Evolutionary conservation across 768 basidiomycete genomes (phyloP).

Genomic region (Steccherinum ochraceum): DNA sequence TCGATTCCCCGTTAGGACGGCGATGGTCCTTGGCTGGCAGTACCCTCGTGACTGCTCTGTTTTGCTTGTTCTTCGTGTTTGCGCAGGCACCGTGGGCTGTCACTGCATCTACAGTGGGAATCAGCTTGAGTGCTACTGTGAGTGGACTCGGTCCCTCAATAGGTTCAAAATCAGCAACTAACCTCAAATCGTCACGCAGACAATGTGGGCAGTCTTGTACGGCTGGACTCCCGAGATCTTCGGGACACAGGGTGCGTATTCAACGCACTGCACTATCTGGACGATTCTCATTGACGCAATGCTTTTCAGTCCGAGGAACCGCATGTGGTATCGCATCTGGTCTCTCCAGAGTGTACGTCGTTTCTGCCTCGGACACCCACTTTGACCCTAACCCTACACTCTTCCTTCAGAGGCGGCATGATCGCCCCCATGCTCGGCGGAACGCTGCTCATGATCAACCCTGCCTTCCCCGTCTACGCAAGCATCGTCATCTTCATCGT

Average conservation of each 20-base stretch:
- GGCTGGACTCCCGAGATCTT: slow-evolving; percentile 91
- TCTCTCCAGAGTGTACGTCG: slow-evolving; percentile 64
- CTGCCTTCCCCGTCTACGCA: slow-evolving; percentile 69
- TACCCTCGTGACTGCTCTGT: slow-evolving; percentile 70
- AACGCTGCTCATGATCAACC: slow-evolving; percentile 55
- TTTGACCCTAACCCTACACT: too few relatives aligned
- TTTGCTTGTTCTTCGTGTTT: slow-evolving; percentile 63
- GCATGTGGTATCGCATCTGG: slow-evolving; percentile 87
- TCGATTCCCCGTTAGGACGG: slow-evolving; percentile 65
- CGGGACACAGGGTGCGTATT: slow-evolving; percentile 57
- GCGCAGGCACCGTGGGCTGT: slow-evolving; percentile 54
- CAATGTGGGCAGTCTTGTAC: slow-evolving; percentile 86
- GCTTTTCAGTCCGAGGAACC: slow-evolving; percentile 64
- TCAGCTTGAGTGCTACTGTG: slow-evolving; percentile 72
- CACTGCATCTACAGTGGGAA: slow-evolving; percentile 64
- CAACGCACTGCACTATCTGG: background rate
- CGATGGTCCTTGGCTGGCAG: slow-evolving; percentile 68
- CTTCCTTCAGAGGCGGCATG: slow-evolving; percentile 82
- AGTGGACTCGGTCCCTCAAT: slow-evolving; percentile 14
- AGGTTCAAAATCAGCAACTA: background rate
- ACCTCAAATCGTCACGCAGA: slow-evolving; percentile 27
- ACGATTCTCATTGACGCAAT: background rate
- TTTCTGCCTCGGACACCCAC: slow-evolving; percentile 3
- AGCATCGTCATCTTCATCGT: slow-evolving; percentile 61
- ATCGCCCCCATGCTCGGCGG: slow-evolving; percentile 81